phyloP scores from a whole-genome alignment of 345 rosid genomes.

The Erysimum cheiranthoides region DNA sequence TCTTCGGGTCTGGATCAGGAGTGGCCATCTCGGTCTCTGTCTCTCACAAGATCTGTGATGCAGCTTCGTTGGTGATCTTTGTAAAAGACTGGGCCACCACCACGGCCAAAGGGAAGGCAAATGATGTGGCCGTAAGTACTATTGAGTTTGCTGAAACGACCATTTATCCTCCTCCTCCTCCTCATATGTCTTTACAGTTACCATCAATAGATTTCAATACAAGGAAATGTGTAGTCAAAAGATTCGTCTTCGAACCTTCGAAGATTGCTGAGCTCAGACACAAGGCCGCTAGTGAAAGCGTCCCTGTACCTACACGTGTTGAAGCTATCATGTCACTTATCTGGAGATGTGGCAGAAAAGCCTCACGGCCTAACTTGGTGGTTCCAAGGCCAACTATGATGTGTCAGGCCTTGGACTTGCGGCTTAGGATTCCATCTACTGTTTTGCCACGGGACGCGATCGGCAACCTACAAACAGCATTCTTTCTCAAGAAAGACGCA shows the following conservation, averaged over 20 bases:
- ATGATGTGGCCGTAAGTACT: background rate
- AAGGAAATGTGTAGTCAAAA: background rate
- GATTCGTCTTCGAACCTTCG: slow-evolving; percentile 27
- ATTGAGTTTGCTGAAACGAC: slow-evolving; percentile 5
- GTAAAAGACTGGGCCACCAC: slow-evolving; percentile 20
- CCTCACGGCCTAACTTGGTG: background rate
- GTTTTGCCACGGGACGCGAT: slow-evolving; percentile 18
- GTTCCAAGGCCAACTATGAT: background rate
- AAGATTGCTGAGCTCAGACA: slow-evolving; percentile 31
- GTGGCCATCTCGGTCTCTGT: slow-evolving; percentile 39
- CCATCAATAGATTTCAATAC: background rate
- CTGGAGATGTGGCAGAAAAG: slow-evolving; percentile 23
- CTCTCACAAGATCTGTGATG: slow-evolving; percentile 57
- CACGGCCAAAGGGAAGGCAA: background rate
- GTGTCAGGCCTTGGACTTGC: slow-evolving; percentile 45
- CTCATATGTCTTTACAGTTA: background rate
- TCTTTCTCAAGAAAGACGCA: background rate
- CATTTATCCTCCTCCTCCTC: slow-evolving; percentile 35
- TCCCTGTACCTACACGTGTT: slow-evolving; percentile 37
- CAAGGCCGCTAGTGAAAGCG: slow-evolving; percentile 22
- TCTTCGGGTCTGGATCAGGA: slow-evolving; percentile 50
- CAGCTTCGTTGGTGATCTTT: slow-evolving; percentile 42
- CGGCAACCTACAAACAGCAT: slow-evolving; percentile 37
- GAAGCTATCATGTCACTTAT: slow-evolving; percentile 44
- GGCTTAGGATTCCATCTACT: slow-evolving; percentile 30